Evolutionary conservation across 768 basidiomycete genomes (phyloP), one percentile per base, ranked within the genome.

Genomic region (Mycena belliarum): DNA sequence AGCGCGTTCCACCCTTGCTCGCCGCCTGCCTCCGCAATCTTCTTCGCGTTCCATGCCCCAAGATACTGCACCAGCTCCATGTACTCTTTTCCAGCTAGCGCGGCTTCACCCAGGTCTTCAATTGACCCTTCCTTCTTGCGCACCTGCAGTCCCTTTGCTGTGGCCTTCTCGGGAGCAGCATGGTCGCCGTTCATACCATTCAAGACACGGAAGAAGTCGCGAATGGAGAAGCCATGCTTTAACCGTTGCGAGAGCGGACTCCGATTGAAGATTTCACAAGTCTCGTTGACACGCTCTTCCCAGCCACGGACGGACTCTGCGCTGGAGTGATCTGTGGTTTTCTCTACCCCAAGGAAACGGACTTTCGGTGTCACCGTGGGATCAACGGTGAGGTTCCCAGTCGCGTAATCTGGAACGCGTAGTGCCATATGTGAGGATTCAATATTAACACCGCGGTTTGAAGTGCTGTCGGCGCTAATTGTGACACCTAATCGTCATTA

Each of bases 161-260:
- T 55, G 6, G 49, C 54, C 54, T 72, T 72, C 55, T 70, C 64
- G 2, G 35, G 43, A 2, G 40, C 40, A 9, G 69, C 69, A 43
- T 72, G 70, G 46, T 72, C 70, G 2, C 65, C 60, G 46, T 61
- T 59, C 66, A 70, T 69, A 16, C 66, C 68, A 32, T 56, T 57
- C 18, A 68, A 55, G 37, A 55, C 48, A 4, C 14, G n/a, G 26
- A 48, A 28, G 15, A 40, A 55, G 10, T 55, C 46, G 4, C 26
- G 46, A 12, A 55, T 10, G 1, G 45, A 24, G 16, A 40, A 48
- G 16, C 41, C 1, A 11, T 25, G 23, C 18, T 25, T 11, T 4
- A 53, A 14, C 2, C 52, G 52, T 6, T 12, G 7, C 2, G 52
- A 44, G 0, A 55, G 32, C 3, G 53, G 53, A 20, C 54, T 55